A percentile compares a stretch with the other conserved stretches of the same genome.
phyloP scores from a whole-genome alignment of 2,329 filamentous ascomycete genomes.

The Colletotrichum agaves region DNA sequence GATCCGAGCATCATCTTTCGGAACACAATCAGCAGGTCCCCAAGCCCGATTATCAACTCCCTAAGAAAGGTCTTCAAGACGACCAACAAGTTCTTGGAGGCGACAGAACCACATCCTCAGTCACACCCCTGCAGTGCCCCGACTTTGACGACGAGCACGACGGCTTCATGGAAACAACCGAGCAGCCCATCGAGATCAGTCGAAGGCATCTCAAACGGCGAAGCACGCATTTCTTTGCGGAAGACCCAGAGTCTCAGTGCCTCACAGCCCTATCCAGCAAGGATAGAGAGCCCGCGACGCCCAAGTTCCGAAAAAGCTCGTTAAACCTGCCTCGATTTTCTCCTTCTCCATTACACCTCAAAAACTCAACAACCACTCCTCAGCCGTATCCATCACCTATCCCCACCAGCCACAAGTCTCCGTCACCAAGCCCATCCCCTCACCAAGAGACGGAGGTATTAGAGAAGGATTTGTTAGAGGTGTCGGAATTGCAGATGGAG shows the following conservation, averaged over 20 bases:
- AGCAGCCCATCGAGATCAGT: fast-evolving
- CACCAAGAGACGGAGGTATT: no score
- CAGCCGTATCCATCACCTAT: background rate
- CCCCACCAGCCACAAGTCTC: background rate
- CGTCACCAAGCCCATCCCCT: background rate
- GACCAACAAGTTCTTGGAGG: background rate
- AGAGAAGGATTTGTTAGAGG: no score
- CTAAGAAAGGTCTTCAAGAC: background rate
- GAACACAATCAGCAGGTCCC: no score
- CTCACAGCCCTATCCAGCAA: background rate
- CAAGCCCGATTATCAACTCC: no score
- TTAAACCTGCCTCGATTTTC: background rate
- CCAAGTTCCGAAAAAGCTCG: background rate
- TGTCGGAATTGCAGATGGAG: background rate
- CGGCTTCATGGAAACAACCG: background rate
- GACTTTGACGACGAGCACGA: background rate
- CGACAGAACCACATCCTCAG: background rate
- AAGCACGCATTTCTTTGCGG: fast-evolving
- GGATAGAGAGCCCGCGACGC: background rate
- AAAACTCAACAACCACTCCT: background rate
- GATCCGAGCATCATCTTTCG: no score
- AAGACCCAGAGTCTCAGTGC: fast-evolving
- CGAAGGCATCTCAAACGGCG: background rate
- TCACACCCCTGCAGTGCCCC: background rate
- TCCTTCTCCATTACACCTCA: background rate